Evolutionary conservation across 345 rosid species (phyloP).

Genomic region (Aurinia saxatilis): DNA sequence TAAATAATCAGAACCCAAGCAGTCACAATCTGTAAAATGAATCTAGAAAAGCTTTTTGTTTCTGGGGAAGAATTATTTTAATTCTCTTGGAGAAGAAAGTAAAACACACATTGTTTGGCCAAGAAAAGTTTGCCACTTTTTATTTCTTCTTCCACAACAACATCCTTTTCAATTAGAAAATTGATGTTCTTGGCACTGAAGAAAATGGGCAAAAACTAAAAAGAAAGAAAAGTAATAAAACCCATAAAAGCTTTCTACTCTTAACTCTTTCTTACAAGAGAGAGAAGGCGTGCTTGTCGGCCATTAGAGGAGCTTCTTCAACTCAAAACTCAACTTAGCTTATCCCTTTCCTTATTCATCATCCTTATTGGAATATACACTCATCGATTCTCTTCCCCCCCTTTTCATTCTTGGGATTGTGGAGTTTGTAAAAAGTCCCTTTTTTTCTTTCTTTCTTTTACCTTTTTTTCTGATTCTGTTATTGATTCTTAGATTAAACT

Average conservation of each 20-base stretch:
- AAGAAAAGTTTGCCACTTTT: conserved; percentile 26
- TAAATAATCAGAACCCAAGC: conserved; percentile 16
- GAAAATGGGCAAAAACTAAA: no score
- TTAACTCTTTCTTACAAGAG: neutral
- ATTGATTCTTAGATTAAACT: conserved; percentile 19
- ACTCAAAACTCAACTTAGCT: no score
- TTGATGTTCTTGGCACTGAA: conserved; percentile 32
- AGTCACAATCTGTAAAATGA: conserved; percentile 32
- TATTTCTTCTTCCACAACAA: conserved; percentile 1
- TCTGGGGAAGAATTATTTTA: conserved; percentile 2
- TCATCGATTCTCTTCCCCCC: conserved; percentile 21
- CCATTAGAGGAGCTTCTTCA: conserved; percentile 24
- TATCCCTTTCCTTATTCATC: no score
- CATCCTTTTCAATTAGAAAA: conserved; percentile 28
- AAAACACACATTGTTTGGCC: conserved; percentile 21
- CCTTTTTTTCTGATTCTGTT: conserved; percentile 28
- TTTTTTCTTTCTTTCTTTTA: neutral
- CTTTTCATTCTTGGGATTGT: conserved; percentile 29
- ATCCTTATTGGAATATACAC: conserved; percentile 33
- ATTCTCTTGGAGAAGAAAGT: neutral
- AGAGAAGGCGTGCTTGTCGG: conserved; percentile 38
- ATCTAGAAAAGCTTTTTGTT: neutral
- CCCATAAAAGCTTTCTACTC: conserved; percentile 15
- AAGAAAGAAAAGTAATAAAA: neutral
- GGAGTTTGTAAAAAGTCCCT: conserved; percentile 19